Conservation (phyloP, 805 yeast species). For the Candida piceae region DNA sequence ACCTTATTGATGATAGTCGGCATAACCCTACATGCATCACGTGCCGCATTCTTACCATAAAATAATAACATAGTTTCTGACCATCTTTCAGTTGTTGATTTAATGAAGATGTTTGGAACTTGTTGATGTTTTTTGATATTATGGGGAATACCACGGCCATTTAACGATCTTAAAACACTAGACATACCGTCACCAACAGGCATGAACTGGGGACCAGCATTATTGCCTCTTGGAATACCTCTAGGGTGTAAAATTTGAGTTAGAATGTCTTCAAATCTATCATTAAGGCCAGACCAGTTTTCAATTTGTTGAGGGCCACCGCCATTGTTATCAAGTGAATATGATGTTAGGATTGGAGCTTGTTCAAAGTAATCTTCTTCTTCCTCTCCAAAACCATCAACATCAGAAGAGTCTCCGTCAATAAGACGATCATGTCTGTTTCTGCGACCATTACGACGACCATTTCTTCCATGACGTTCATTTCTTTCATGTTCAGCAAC, state of each 20-base stretch:
- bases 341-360: slow-evolving; percentile 6
- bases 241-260: slow-evolving; percentile 11
- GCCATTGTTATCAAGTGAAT: slow-evolving; percentile 7
- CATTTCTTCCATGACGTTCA: slow-evolving; percentile 16
- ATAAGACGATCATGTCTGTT: slow-evolving; percentile 7
- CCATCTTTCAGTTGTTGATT: slow-evolving; percentile 63
- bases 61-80: slow-evolving; percentile 48
- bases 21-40: slow-evolving; percentile 31
- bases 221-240: slow-evolving; percentile 5
- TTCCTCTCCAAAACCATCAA: slow-evolving; percentile 1
- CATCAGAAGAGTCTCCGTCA: slow-evolving; percentile 10
- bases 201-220: slow-evolving; percentile 8
- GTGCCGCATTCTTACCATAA: slow-evolving; percentile 36
- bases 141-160: slow-evolving; percentile 9
- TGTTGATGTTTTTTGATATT: slow-evolving; percentile 13
- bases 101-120: slow-evolving; percentile 18
- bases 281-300: slow-evolving; percentile 5
- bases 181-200: slow-evolving; percentile 14
- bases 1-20: slow-evolving; percentile 43
- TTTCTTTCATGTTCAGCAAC: slow-evolving; percentile 25
- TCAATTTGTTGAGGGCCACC: slow-evolving; percentile 9
- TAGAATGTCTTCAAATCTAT: slow-evolving; percentile 6
- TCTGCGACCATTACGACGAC: slow-evolving; percentile 2
- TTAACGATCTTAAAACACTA: slow-evolving; percentile 16
- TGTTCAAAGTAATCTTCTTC: slow-evolving; percentile 7